Conservation (phyloP, 2,329 filamentous ascomycete species). For the Colletotrichum graminicola region DNA sequence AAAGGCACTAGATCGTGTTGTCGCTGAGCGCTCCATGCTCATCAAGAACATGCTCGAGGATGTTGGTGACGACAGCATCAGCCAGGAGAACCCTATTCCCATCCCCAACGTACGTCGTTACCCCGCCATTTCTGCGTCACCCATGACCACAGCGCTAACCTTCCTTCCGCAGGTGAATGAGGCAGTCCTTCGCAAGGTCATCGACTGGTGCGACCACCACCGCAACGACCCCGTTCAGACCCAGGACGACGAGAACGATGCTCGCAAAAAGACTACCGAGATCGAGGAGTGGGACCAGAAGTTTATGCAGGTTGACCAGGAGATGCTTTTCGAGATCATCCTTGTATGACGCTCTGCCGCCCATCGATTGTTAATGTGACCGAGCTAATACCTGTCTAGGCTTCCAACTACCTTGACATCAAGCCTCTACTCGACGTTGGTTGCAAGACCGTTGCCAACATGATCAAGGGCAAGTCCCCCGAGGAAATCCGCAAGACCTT, state of each 20-base stretch:
- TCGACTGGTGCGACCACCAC: constrained; percentile 98
- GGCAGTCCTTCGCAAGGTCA: constrained; percentile 91
- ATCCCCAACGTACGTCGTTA: constrained; percentile 78
- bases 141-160: constrained; percentile 30
- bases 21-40: constrained; percentile 91
- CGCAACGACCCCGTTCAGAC: constrained; percentile 85
- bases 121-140: constrained; percentile 26
- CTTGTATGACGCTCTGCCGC: constrained; percentile 71
- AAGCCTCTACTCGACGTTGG: constrained; percentile 97
- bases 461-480: constrained; percentile 99
- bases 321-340: constrained; percentile 99
- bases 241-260: constrained; percentile 91
- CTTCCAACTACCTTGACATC: constrained; percentile 98
- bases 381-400: constrained; percentile 61
- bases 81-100: constrained; percentile 78
- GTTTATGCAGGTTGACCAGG: constrained; percentile 99
- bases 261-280: constrained; percentile 97
- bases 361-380: background rate
- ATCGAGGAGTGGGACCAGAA: constrained; percentile 99
- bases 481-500: constrained; percentile 99
- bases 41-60: constrained; percentile 99
- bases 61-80: constrained; percentile 74
- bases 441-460: constrained; percentile 99
- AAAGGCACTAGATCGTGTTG: constrained; percentile 74
- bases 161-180: constrained; percentile 78